A percentile compares a stretch with the other conserved stretches of the same genome.
Evolutionary conservation across 495 filamentous ascomycete species (phyloP).

Genomic region (Podospora pseudopauciseta): DNA sequence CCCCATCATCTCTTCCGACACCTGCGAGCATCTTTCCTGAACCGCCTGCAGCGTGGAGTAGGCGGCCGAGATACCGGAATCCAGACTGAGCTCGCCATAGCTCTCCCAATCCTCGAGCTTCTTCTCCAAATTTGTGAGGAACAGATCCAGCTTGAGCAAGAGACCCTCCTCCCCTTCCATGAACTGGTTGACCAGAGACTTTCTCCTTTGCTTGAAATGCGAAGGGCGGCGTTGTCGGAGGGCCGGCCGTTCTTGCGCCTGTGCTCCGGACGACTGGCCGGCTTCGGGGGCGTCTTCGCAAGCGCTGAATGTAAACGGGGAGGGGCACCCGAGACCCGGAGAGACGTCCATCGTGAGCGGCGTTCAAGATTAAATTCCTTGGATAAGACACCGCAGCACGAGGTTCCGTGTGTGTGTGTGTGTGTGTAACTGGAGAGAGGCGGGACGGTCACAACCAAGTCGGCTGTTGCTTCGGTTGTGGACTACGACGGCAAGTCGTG

Average conservation of each 20-base stretch:
- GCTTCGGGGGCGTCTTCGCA: conserved; percentile 33
- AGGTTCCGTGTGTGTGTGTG: neutral
- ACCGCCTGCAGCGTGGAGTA: conserved; percentile 85
- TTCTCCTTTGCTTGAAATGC: conserved; percentile 54
- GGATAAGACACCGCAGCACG: neutral
- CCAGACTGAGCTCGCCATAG: conserved; percentile 78
- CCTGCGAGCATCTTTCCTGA: conserved; percentile 77
- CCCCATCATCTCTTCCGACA: conserved; percentile 87
- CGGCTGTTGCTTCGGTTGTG: neutral
- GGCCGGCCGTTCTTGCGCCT: conserved; percentile 27
- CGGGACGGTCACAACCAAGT: neutral
- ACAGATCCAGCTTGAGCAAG: conserved; percentile 68
- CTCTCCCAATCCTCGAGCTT: conserved; percentile 84
- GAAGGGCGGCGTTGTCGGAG: conserved; percentile 59
- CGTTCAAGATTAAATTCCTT: neutral
- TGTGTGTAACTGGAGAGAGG: neutral
- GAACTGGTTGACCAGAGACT: conserved; percentile 63
- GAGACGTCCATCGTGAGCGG: conserved; percentile 27
- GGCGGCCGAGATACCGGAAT: conserved; percentile 74
- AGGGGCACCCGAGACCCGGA: conserved; percentile 31
- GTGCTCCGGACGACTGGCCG: conserved; percentile 32
- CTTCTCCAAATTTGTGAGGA: conserved; percentile 81
- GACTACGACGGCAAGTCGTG: conserved; percentile 2
- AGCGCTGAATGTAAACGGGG: conserved; percentile 35
- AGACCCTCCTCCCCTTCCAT: conserved; percentile 61